Conservation (phyloP, 768 basidiomycete species). For the Trametes punicea region DNA sequence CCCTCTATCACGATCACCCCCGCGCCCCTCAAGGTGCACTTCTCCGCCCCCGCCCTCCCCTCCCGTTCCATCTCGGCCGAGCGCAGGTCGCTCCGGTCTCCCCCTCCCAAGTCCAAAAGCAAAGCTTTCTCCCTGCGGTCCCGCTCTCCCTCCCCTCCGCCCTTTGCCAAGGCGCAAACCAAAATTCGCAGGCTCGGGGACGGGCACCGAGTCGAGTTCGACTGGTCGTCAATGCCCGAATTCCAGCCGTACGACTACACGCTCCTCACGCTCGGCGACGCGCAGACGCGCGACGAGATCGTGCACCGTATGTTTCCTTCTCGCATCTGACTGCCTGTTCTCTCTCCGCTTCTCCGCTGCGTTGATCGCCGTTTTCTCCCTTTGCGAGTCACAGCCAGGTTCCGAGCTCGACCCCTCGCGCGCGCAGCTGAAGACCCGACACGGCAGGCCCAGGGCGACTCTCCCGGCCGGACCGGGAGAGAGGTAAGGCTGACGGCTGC, state of each 20-base stretch:
- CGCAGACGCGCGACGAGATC: constrained; percentile 6
- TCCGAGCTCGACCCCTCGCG: background rate
- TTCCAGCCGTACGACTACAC: constrained; percentile 9
- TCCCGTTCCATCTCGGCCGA: background rate
- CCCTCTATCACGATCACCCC: background rate
- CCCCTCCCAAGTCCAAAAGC: background rate
- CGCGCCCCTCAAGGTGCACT: constrained; percentile 1
- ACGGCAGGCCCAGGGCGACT: background rate
- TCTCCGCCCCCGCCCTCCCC: background rate
- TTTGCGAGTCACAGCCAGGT: background rate
- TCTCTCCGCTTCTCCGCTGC: background rate
- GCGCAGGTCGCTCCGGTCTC: constrained; percentile 7
- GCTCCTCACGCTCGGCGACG: constrained; percentile 7
- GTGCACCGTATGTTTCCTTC: constrained; percentile 10
- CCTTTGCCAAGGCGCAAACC: background rate
- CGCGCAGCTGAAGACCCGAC: constrained; percentile 10
- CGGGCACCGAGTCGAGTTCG: background rate
- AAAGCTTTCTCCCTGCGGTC: background rate
- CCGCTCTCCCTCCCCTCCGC: background rate
- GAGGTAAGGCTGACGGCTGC: constrained; percentile 3
- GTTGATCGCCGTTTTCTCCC: background rate
- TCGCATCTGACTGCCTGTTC: background rate
- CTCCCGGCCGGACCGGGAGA: constrained; percentile 4
- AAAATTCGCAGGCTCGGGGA: constrained; percentile 2
- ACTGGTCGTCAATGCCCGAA: background rate